phyloP scores from a whole-genome alignment of 495 filamentous ascomycete species.

The Parathielavia appendiculata region DNA sequence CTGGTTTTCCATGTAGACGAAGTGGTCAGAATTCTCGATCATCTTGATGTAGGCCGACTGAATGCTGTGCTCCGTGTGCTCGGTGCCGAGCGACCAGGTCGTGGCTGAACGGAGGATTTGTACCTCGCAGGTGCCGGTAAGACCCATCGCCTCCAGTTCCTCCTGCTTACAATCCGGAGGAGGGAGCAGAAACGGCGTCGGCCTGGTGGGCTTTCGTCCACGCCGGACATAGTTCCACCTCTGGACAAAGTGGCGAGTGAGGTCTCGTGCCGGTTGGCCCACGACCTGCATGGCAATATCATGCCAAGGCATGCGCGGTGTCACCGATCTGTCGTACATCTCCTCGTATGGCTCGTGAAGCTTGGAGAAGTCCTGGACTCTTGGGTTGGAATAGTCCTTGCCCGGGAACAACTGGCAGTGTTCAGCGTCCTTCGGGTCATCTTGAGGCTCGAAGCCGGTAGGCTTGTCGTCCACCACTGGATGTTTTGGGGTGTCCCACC shows the following conservation, averaged over 20 bases:
- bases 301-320: constrained; percentile 98
- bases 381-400: constrained; percentile 97
- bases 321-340: constrained; percentile 89
- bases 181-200: constrained; percentile 88
- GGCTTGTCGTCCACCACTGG: constrained; percentile 85
- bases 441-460: constrained; percentile 78
- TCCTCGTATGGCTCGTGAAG: constrained; percentile 95
- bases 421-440: constrained; percentile 77
- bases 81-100: constrained; percentile 87
- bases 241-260: constrained; percentile 97
- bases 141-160: constrained; percentile 79
- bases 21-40: constrained; percentile 92
- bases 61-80: constrained; percentile 86
- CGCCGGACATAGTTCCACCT: constrained; percentile 97
- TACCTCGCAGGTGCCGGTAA: constrained; percentile 91
- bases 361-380: constrained; percentile 90
- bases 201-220: constrained; percentile 86
- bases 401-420: constrained; percentile 96
- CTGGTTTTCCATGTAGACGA: constrained; percentile 99
- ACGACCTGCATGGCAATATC: constrained; percentile 99
- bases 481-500: constrained; percentile 96
- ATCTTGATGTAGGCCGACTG: constrained; percentile 92
- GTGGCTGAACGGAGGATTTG: constrained; percentile 89
- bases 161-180: constrained; percentile 83
- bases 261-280: constrained; percentile 88